phyloP scores from a whole-genome alignment of 306 rosid species.

The Pyrus communis region DNA sequence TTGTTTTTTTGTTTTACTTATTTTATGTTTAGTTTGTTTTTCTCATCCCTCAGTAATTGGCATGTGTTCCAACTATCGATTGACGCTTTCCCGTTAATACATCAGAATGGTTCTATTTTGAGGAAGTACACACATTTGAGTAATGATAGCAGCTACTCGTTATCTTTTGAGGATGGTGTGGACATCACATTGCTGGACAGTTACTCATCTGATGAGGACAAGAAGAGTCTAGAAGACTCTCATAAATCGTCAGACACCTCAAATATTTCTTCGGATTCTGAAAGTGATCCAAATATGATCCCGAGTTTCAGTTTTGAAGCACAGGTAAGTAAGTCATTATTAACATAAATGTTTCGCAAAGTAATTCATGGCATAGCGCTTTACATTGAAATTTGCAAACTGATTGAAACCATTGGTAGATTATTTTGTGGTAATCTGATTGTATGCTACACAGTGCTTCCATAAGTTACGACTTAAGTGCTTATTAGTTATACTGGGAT shows the following conservation, averaged over 20 bases:
- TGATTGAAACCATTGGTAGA: neutral
- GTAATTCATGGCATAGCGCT: neutral
- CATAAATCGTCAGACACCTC: conserved; percentile 36
- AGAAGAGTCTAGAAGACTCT: conserved; percentile 29
- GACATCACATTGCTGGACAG: conserved; percentile 45
- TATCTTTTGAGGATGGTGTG: conserved; percentile 77
- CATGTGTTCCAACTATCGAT: neutral
- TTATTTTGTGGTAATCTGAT: neutral
- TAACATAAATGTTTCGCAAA: neutral
- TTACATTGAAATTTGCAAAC: neutral
- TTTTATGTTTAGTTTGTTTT: neutral
- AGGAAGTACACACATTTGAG: conserved; percentile 68
- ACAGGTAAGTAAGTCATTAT: conserved; percentile 43
- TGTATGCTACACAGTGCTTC: neutral
- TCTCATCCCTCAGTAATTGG: neutral
- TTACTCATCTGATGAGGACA: conserved; percentile 38
- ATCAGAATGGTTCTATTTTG: conserved; percentile 82
- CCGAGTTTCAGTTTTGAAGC: conserved; percentile 93
- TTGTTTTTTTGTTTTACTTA: neutral
- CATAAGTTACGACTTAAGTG: neutral
- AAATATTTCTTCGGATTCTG: conserved; percentile 21
- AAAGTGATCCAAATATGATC: conserved; percentile 38
- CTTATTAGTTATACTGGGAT: neutral
- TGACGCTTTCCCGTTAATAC: conserved; percentile 5
- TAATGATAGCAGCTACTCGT: conserved; percentile 87